Conservation (phyloP, 345 rosid species). For the Carallia pectinifolia region DNA sequence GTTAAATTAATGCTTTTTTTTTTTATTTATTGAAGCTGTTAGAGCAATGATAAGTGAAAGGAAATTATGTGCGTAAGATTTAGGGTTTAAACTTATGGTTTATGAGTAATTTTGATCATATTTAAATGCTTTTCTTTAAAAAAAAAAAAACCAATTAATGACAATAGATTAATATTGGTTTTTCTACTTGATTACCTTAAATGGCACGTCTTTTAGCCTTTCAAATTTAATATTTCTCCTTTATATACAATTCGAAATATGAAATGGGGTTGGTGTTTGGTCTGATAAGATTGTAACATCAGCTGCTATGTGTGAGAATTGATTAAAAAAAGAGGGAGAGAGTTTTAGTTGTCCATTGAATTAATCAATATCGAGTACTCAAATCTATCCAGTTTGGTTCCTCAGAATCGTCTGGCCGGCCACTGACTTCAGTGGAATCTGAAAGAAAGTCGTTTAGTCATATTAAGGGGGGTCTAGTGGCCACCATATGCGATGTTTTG, state of each 20-base stretch:
- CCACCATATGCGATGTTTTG: slow-evolving; percentile 29
- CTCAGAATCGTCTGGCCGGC: slow-evolving; percentile 55
- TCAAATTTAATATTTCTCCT: not conserved
- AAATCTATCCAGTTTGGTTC: slow-evolving; percentile 19
- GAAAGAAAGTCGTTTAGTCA: slow-evolving; percentile 25
- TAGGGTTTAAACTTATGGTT: no score
- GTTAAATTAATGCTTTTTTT: slow-evolving; percentile 21
- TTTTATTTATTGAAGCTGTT: no score
- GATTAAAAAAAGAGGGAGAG: not conserved
- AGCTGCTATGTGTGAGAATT: not conserved
- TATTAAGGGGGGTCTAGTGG: slow-evolving; percentile 23
- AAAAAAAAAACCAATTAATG: no score
- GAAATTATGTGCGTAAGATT: no score
- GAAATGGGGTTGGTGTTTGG: slow-evolving; percentile 39
- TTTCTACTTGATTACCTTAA: not conserved
- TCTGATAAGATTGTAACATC: slow-evolving; percentile 15
- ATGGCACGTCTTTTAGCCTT: not conserved
- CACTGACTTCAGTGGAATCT: slow-evolving; percentile 31
- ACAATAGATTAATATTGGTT: no score
- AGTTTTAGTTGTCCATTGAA: no score
- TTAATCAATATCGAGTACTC: no score
- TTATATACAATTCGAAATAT: slow-evolving; percentile 16
- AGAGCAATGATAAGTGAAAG: no score
- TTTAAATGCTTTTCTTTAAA: no score
- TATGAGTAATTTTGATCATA: no score